Conservation (phyloP, 371 early-diverging fungal species). For the Apophysomyces ossiformis region DNA sequence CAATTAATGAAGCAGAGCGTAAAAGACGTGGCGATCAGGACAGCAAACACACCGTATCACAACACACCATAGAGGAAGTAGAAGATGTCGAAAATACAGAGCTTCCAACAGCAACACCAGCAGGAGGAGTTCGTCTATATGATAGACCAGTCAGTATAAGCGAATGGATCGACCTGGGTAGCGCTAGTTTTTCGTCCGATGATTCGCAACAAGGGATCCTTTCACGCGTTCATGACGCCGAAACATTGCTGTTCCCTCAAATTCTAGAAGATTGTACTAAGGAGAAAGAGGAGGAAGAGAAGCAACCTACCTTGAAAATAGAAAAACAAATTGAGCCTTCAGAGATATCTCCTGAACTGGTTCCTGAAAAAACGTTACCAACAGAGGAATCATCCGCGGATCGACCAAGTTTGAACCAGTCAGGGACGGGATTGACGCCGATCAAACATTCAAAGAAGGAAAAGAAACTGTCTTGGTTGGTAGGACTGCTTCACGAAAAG, state of each 20-base stretch:
- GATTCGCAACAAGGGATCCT: conserved; percentile 47
- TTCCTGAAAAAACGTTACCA: neutral
- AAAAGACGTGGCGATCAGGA: neutral
- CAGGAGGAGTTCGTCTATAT: conserved; percentile 33
- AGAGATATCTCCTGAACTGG: neutral
- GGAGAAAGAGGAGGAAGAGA: conserved; percentile 8
- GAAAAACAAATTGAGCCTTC: conserved; percentile 3
- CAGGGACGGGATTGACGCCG: neutral
- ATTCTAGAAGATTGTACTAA: neutral
- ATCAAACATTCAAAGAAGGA: neutral
- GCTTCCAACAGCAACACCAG: neutral
- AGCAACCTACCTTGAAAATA: conserved; percentile 1
- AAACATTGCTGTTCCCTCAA: conserved; percentile 20
- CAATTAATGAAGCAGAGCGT: neutral
- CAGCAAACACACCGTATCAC: neutral
- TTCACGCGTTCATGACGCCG: conserved; percentile 33
- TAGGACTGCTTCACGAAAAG: neutral
- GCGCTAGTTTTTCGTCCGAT: conserved; percentile 8
- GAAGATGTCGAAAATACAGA: neutral
- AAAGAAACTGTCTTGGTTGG: neutral
- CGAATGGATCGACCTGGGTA: conserved; percentile 41
- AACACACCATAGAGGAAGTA: neutral
- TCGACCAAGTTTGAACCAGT: conserved; percentile 10
- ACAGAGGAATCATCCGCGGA: neutral
- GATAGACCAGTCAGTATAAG: conserved; percentile 55